Percentiles rank a stretch among this genome's conserved stretches.
Evolutionary conservation across 345 rosid species (phyloP).

Genomic region (Rhodomyrtus tomentosa): DNA sequence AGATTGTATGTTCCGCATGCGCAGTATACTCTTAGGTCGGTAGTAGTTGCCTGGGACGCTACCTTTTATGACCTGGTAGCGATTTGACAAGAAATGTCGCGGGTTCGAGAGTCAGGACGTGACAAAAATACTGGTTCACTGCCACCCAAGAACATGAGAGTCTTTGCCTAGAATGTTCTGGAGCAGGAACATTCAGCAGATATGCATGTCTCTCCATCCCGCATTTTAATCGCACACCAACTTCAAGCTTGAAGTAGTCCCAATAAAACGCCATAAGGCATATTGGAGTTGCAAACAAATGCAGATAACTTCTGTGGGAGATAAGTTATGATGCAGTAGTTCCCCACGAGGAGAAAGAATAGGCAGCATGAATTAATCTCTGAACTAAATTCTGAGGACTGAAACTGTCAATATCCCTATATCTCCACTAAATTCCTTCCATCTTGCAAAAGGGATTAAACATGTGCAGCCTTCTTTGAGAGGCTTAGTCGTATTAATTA

Average conservation of each 20-base stretch:
- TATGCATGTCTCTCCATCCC: slow-evolving; percentile 84
- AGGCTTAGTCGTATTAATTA: not conserved
- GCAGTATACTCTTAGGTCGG: too few relatives aligned
- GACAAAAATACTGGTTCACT: not conserved
- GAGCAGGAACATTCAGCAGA: slow-evolving; percentile 82
- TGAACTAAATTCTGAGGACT: not conserved
- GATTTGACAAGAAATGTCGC: too few relatives aligned
- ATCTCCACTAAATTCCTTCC: too few relatives aligned
- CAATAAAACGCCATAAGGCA: too few relatives aligned
- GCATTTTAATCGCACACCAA: slow-evolving; percentile 2
- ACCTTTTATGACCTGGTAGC: too few relatives aligned
- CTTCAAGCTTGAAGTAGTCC: not conserved
- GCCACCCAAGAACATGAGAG: not conserved
- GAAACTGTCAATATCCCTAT: not conserved
- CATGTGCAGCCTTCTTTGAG: not conserved
- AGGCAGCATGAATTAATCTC: not conserved
- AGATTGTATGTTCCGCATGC: too few relatives aligned
- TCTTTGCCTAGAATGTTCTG: slow-evolving; percentile 17
- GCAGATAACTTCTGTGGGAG: too few relatives aligned
- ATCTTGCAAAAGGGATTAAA: not conserved
- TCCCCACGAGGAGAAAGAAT: too few relatives aligned
- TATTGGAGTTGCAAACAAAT: too few relatives aligned
- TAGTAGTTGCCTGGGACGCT: too few relatives aligned
- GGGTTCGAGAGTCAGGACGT: too few relatives aligned
- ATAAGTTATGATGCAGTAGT: too few relatives aligned